Evolutionary conservation across 306 rosid species (phyloP), one percentile per base, ranked within the genome.

Genomic region (Inga laurina): DNA sequence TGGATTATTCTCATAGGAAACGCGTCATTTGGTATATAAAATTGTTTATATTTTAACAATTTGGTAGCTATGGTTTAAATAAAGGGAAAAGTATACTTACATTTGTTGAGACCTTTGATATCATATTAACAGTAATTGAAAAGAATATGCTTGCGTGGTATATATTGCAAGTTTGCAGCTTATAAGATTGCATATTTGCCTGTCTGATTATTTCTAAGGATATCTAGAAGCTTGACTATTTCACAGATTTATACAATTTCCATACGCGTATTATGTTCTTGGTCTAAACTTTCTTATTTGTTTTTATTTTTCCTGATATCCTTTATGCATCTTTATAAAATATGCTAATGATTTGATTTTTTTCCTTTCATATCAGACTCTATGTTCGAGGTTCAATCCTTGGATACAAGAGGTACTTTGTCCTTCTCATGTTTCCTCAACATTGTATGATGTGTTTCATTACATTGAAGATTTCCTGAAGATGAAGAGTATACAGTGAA

Each of bases 341-440:
- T 32, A 69, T 70, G 52, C 73, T 82, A 9, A 79, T 45, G 3
- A 9, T 65, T 5, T 49, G 66, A 16, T 5, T 75, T 30, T 37
- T 27, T 39, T 81, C 57, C 16, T 77, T 65, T 4, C 69, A 13
- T 81, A 10, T 27, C 94, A 95, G 99, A 70, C 99, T 96, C 62
- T 96, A 96, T 76, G 88, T 85, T 52, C 85, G 97, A 69, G 99
- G 97, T 74, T 85, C 97, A 9, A 85, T 96, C 78, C 97, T 94
- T 72, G 99, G 99, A 78, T 96, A 91, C 90, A 96, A 96, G 88
- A 92, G 99, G 99, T 96, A 83, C 46, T 48, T 0, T 54, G 7
- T 45, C 30, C 68, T 13, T 1, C 10, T 4, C 16, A 12, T 35
- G 5, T 7, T 8, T 15, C 39, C 24, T n/a, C 19, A 6, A 32